Percentiles rank a stretch among this genome's conserved stretches.
Conservation (phyloP, 768 basidiomycete species). For the Plicaturopsis crispa region DNA sequence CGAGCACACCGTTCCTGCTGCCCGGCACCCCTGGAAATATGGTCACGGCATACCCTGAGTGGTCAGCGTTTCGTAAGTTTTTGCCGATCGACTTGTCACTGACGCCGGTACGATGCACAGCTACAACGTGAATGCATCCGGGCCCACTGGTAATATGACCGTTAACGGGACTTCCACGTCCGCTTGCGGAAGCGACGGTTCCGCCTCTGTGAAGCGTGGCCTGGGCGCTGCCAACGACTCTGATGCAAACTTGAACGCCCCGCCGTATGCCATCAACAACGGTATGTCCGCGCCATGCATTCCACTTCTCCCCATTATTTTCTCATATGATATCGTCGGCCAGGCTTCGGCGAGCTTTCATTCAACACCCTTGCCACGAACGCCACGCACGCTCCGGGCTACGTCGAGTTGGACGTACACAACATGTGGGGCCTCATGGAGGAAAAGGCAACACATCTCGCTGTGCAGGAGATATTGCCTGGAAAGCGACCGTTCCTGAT, state of each 20-base stretch:
- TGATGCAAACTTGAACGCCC: conserved; percentile 43
- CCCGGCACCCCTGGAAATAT: conserved; percentile 48
- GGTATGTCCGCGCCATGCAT: conserved; percentile 34
- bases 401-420: conserved; percentile 59
- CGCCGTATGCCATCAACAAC: conserved; percentile 69
- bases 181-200: conserved; percentile 17
- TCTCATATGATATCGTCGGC: conserved; percentile 2
- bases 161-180: conserved; percentile 60
- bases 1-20: conserved; percentile 44
- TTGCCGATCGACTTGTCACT: background rate
- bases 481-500: conserved; percentile 67
- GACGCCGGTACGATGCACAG: conserved; percentile 22
- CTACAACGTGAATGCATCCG: conserved; percentile 54
- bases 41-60: conserved; percentile 60
- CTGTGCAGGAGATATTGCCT: conserved; percentile 43
- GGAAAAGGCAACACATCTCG: conserved; percentile 56
- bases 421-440: conserved; percentile 71
- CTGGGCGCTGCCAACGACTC: conserved; percentile 42
- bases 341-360: conserved; percentile 47
- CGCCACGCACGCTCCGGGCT: conserved; percentile 59
- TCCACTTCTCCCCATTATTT: background rate
- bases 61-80: conserved; percentile 27
- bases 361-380: conserved; percentile 58
- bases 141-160: conserved; percentile 69
- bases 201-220: conserved; percentile 27